Conservation (phyloP, 495 filamentous ascomycete genomes). For the Penicillium paradoxum region DNA sequence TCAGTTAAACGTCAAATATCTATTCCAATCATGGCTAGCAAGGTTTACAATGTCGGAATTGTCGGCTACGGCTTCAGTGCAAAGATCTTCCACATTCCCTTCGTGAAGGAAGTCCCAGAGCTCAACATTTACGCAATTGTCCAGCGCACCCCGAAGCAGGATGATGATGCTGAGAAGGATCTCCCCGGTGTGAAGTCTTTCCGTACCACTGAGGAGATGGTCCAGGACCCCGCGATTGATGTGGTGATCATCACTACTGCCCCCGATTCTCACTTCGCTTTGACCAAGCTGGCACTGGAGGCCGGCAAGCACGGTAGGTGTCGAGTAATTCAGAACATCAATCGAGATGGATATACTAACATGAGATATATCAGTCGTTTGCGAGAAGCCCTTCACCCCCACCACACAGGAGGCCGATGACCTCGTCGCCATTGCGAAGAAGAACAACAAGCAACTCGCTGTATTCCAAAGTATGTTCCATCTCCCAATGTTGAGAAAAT, state of each 20-base stretch:
- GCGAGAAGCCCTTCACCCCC: constrained; percentile 87
- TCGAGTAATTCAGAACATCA: background rate
- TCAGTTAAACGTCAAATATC: background rate
- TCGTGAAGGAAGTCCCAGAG: constrained; percentile 60
- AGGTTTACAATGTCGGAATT: constrained; percentile 53
- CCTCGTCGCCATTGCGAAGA: constrained; percentile 60
- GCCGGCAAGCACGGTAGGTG: constrained; percentile 65
- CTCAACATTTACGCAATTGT: constrained; percentile 73
- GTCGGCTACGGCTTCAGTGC: constrained; percentile 75
- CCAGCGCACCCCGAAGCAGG: constrained; percentile 64
- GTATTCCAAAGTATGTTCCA: constrained; percentile 69
- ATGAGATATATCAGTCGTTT: constrained; percentile 47
- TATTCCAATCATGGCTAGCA: constrained; percentile 37
- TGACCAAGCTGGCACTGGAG: constrained; percentile 62
- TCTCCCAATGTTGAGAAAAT: background rate
- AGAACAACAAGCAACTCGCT: constrained; percentile 58
- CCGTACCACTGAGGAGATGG: constrained; percentile 55
- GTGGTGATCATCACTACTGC: constrained; percentile 71
- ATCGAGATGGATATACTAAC: background rate
- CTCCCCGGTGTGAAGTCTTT: constrained; percentile 62
- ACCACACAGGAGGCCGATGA: constrained; percentile 65
- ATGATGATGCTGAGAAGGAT: constrained; percentile 62
- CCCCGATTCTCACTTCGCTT: constrained; percentile 67
- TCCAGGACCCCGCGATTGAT: constrained; percentile 61
- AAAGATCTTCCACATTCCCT: constrained; percentile 87